Evolutionary conservation across 2,329 filamentous ascomycete genomes (phyloP), one percentile per base, ranked within the genome.

Genomic region (Ophiocordyceps robertsii): DNA sequence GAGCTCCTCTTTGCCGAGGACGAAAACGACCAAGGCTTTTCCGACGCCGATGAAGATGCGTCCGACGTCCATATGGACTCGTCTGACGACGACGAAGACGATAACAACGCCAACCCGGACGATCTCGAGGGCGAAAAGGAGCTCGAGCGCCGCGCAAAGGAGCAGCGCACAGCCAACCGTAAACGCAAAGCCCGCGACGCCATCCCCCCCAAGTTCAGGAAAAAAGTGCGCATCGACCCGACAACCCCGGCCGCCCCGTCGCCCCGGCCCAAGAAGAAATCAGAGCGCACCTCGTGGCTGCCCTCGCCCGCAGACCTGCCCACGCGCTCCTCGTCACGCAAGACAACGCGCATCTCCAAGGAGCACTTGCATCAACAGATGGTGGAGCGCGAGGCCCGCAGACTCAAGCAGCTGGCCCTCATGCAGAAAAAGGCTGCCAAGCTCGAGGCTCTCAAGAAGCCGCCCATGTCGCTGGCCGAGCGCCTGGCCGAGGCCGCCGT

Each of bases 101-200:
- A 87, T 44, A 83, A 86, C 48, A 83, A 87, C 39, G 85, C 92
- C 39, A 86, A 61, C 43, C 59, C 57, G 27, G 73, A 92, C 50
- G 86, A 94, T 36, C 61, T 92, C 5, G 84, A 86, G 44, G 92
- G 92, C 30, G 92, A 98, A 64, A 83, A 81, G 53, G 87, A 94
- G 62, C 61, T 98, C 43, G 80, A 92, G 62, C 81, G 77, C 49
- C 76, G 83, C 52, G 86, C 82, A 44, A 80, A 79, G 51, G 77
- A 75, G 45, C 82, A 82, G 52, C 75, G 69, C 52, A 62, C 72
- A 44, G 77, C 73, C 3, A 85, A 70, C 40, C 67, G 86, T 59
- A 95, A 95, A 63, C 79, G 87, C 50, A 93, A 90, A 56, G 77
- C 82, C 2, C 79, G 84, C 53, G 80, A 88, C 46, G 80, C 77